Percentiles rank a stretch among this genome's conserved stretches.
Conservation (phyloP, 352 stramenopile species). For the Blastocystis sp. region DNA sequence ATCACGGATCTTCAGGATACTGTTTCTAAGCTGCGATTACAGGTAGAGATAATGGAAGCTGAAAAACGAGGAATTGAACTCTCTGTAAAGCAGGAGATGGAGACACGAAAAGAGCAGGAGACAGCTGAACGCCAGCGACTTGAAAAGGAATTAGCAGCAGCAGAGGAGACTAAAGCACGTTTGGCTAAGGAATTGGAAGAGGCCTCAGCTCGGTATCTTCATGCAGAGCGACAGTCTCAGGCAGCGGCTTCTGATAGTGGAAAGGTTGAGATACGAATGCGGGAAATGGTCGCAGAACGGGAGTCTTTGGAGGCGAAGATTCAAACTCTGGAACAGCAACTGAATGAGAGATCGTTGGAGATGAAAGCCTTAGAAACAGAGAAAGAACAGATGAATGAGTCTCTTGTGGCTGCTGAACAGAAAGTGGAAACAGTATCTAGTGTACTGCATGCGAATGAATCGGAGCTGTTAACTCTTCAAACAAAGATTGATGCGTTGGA, state of each 20-base stretch:
- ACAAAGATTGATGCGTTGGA: background rate
- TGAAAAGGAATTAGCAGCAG: background rate
- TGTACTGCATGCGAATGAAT: background rate
- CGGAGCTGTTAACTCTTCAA: background rate
- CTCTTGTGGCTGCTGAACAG: background rate
- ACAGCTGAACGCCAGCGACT: background rate
- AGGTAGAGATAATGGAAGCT: constrained; percentile 36
- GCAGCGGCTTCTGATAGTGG: background rate
- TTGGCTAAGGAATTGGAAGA: background rate
- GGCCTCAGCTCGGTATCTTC: too few relatives aligned
- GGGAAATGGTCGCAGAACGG: background rate
- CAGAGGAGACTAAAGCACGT: background rate
- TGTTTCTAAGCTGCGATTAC: background rate
- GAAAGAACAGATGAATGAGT: background rate
- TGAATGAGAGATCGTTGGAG: background rate
- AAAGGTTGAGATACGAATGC: background rate
- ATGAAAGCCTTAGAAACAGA: background rate
- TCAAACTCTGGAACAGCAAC: background rate
- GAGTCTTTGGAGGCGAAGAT: background rate
- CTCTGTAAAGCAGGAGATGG: background rate
- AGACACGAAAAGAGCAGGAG: background rate
- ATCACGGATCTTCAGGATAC: background rate
- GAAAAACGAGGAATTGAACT: constrained; percentile 41
- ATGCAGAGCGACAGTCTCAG: background rate
- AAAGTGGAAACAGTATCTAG: background rate